Base-by-base conservation (phyloP, 1,139 yeast genomes). In the Pneumocystis carinii region DNA sequence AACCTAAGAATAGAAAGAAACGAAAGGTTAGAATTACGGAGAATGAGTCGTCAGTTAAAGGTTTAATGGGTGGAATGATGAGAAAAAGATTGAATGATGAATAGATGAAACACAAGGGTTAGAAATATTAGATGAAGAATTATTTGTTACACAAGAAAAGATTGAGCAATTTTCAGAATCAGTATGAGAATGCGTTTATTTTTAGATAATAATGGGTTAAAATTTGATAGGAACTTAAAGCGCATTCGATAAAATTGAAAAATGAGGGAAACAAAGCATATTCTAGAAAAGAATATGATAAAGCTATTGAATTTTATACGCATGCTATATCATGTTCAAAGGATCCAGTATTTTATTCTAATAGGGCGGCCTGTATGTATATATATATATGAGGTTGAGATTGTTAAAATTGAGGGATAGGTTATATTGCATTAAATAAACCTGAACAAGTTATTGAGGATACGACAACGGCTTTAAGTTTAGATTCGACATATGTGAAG, bases 401-500 rank as follows among this genome's bases (percentile, higher is more conserved):
- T 10, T 17, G 29, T 14, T 37, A 14, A 37, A 37, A 48, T 19
- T 32, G 24, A 24, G 32, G 14, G 24, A 48, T 24, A 48, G 55
- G 55, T 48, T 88, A 87, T 75, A 87, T 90, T 64, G 88, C 95
- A 24, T 78, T 87, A 69, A 82, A 84, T 66, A 83, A 90, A 68
- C 84, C 82, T 72, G 88, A 87, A 70, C 85, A 88, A 72, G 96
- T 90, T 60, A 81, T 94, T 68, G 87, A 84, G 69, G 96, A 89
- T 74, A 86, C 96, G 65, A 83, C 96, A 38, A 82, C 80, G 67
- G 98, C 98, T 55, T 81, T 94, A 70, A 81, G 83, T 69, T 76
- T 90, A 71, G 87, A 90, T 74, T 96, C 95, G 17, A 92, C 86
- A 72, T 92, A 94, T 76, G 79, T 89, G 70, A 92, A 94, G 78